These are phyloP conservation scores for Limnomonas spitsbergensis DNA, from an alignment of 139 green algal species.

Conservation along the genomic window DNA sequence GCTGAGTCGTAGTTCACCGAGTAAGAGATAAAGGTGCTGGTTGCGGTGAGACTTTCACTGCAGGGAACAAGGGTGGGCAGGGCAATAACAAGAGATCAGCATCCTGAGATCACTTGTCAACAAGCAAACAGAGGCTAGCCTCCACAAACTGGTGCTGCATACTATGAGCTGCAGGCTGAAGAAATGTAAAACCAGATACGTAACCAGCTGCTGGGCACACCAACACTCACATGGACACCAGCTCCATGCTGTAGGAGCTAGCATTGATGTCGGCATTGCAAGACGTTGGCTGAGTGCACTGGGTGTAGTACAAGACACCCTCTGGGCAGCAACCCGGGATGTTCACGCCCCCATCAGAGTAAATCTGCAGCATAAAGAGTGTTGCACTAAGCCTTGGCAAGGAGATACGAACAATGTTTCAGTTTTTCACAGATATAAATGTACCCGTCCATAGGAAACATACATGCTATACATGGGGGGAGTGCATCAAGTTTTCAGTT, in stretches of 20 bases:
- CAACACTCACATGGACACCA: background rate
- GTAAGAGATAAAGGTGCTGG: background rate
- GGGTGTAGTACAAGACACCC: slow-evolving; percentile 31
- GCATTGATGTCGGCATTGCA: slow-evolving; percentile 20
- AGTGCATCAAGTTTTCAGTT: background rate
- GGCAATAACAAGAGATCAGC: background rate
- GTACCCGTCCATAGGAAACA: background rate
- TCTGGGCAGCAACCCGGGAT: slow-evolving; percentile 40
- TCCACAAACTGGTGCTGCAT: background rate
- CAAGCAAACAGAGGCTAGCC: no score
- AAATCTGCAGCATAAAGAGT: slow-evolving; percentile 4
- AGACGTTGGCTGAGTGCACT: background rate
- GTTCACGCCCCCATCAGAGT: slow-evolving; percentile 14
- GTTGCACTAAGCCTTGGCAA: background rate
- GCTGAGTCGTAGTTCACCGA: background rate
- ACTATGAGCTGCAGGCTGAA: background rate
- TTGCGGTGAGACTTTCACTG: background rate
- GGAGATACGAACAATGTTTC: background rate
- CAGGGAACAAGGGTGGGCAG: background rate
- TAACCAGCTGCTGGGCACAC: no score
- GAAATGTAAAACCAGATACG: no score
- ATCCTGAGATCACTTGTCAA: background rate
- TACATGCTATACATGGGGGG: background rate
- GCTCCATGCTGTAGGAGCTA: slow-evolving; percentile 24
- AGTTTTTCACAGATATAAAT: background rate